Evolutionary conservation across 2,329 filamentous ascomycete genomes (phyloP).

Genomic region (Aspergillus sp.): DNA sequence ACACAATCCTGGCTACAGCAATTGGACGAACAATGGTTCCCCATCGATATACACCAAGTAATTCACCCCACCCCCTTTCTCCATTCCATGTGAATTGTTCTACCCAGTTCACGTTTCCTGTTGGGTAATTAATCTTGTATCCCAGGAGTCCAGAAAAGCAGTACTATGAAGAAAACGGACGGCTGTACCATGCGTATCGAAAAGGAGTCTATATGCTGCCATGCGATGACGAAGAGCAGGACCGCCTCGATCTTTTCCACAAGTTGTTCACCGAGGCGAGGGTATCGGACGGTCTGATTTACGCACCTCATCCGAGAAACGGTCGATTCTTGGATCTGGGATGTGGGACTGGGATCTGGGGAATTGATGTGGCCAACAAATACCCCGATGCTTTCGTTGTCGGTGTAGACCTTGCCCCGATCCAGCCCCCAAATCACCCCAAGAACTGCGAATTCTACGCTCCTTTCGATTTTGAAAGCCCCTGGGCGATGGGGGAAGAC

Average conservation of each 20-base stretch:
- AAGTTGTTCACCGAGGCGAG: slow-evolving; percentile 69
- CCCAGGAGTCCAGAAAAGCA: slow-evolving; percentile 32
- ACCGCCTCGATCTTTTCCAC: slow-evolving; percentile 79
- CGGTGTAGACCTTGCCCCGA: slow-evolving; percentile 61
- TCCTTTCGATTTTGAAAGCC: slow-evolving; percentile 73
- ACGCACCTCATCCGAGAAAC: slow-evolving; percentile 38
- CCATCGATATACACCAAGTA: slow-evolving; percentile 20
- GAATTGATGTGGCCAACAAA: slow-evolving; percentile 76
- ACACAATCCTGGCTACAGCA: slow-evolving; percentile 16
- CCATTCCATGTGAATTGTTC: not conserved
- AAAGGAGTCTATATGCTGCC: slow-evolving; percentile 72
- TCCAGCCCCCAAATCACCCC: slow-evolving; percentile 67
- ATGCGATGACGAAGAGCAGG: slow-evolving; percentile 73
- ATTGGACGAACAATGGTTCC: slow-evolving; percentile 31
- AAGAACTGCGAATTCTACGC: slow-evolving; percentile 64
- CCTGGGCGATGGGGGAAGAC: slow-evolving; percentile 65
- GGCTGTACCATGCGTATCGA: slow-evolving; percentile 66
- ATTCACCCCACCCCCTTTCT: slow-evolving; percentile 12
- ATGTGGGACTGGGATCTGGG: slow-evolving; percentile 89
- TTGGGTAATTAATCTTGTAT: slow-evolving; percentile 1
- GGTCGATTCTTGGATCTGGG: slow-evolving; percentile 65
- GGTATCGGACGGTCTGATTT: slow-evolving; percentile 42
- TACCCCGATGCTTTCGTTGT: slow-evolving; percentile 59
- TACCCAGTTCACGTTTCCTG: not conserved
- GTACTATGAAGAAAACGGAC: slow-evolving; percentile 63